Evolutionary conservation across 352 stramenopile genomes (phyloP).

Genomic region (Globisporangium cylindrosporum): DNA sequence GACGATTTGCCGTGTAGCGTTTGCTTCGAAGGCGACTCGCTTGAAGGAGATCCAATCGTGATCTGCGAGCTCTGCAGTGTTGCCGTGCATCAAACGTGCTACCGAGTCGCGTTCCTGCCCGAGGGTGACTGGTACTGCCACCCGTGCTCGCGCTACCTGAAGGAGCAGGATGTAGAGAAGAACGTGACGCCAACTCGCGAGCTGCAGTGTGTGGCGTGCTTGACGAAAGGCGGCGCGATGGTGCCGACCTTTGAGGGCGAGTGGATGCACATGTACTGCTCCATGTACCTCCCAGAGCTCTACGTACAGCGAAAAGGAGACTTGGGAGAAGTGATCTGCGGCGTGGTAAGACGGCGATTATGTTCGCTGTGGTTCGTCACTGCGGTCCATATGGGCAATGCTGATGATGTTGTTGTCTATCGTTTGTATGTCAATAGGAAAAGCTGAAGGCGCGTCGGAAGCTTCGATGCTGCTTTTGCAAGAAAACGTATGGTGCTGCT

Average conservation of each 20-base stretch:
- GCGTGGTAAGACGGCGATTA: slow-evolving; percentile 27
- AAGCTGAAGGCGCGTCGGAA: slow-evolving; percentile 47
- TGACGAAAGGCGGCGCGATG: slow-evolving; percentile 51
- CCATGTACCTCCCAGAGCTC: slow-evolving; percentile 78
- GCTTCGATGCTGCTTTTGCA: slow-evolving; percentile 75
- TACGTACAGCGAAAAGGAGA: slow-evolving; percentile 38
- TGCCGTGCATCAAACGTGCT: slow-evolving; percentile 81
- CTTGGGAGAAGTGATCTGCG: slow-evolving; percentile 56
- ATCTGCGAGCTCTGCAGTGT: slow-evolving; percentile 74
- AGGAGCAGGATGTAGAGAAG: slow-evolving; percentile 34
- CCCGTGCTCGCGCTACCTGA: slow-evolving; percentile 55
- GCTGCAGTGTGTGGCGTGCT: slow-evolving; percentile 51
- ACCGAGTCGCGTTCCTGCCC: slow-evolving; percentile 59
- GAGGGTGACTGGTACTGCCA: slow-evolving; percentile 79
- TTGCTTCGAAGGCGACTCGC: slow-evolving; percentile 61
- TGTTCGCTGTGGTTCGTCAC: neutral
- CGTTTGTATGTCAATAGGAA: slow-evolving; percentile 23
- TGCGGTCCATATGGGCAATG: no score
- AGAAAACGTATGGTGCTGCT: slow-evolving; percentile 34
- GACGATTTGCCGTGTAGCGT: slow-evolving; percentile 63
- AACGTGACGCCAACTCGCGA: slow-evolving; percentile 55
- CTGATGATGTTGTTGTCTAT: neutral
- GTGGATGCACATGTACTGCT: slow-evolving; percentile 79
- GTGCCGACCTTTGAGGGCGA: slow-evolving; percentile 38
- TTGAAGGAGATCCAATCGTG: slow-evolving; percentile 72